Base-by-base conservation (phyloP, 2,329 filamentous ascomycete species). In the Sporothrix sp. region DNA sequence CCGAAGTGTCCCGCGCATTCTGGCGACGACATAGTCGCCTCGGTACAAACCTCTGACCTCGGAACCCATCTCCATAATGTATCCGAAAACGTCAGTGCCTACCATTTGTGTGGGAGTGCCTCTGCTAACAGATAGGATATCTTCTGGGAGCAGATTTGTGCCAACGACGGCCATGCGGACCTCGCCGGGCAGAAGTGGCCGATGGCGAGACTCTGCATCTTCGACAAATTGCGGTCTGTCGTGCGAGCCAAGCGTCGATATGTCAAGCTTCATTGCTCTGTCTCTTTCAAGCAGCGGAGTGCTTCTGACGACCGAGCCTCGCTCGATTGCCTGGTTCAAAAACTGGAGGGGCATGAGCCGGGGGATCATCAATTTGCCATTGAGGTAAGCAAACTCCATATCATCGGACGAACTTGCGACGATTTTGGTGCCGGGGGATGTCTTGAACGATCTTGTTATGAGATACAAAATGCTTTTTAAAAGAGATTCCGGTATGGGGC, bases 291-390 rank as follows among this genome's bases (percentile, higher is more conserved):
- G n/a, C 6, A 55, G 38, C 1, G 40, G 30, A 3, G 32, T 33
- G 7, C 30, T 21, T 2, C 21, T 28, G 14, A 51, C 18, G 11
- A 38, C 11, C 0, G 52, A n/a, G 0, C 53, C 48, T 4, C 45
- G 27, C 55, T 76, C 73, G 2, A 78, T 67, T n/a, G 71, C 52
- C 5, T 58, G 58, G 54, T 77, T 78, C 25, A 78, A 57, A 1
- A 54, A 30, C 2, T 52, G 32, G 1, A 75, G 53, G 0, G 70
- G 67, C 38, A 63, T 58, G 2, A 78, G 61, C 4, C 75, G 68
- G 6, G 75, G 72, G 4, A 76, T 65, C 52, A 54, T 8, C 5
- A 58, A 30, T 1, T 33, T 18, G 4, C 54, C 48, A 9, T 47
- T 16, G 4, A 33, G 39, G 21, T 49, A 49, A 2, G 45, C 46